Percentiles rank a stretch among this genome's conserved stretches.
Conservation (phyloP, 495 filamentous ascomycete species). For the Penicillium pulvis region DNA sequence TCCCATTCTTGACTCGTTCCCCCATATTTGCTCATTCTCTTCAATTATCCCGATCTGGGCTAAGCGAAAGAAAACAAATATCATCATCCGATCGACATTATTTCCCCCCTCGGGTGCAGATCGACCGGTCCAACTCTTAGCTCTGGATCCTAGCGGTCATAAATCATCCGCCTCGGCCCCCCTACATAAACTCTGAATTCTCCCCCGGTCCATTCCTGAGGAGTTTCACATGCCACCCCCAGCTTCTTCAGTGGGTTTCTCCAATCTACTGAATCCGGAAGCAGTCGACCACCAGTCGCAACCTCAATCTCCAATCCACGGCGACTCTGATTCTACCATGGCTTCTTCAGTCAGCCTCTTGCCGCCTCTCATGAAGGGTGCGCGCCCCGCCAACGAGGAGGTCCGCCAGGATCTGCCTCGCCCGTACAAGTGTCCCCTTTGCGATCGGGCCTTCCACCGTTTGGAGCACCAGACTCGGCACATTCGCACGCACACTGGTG, state of each 20-base stretch:
- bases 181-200: conserved; percentile 18
- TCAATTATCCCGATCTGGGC: conserved; percentile 1
- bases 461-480: conserved; percentile 97
- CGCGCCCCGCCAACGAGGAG: conserved; percentile 60
- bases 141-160: conserved; percentile 29
- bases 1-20: conserved; percentile 23
- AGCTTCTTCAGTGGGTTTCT: conserved; percentile 73
- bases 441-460: conserved; percentile 98
- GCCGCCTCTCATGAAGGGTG: conserved; percentile 66
- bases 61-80: background rate
- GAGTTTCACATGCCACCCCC: conserved; percentile 71
- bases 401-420: conserved; percentile 80
- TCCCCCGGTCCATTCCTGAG: conserved; percentile 16
- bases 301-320: conserved; percentile 22
- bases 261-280: conserved; percentile 72
- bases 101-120: conserved; percentile 31
- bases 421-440: conserved; percentile 97
- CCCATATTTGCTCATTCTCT: conserved; percentile 26
- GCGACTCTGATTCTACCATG: conserved; percentile 58
- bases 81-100: conserved; percentile 10
- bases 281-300: conserved; percentile 28
- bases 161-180: conserved; percentile 29
- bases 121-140: conserved; percentile 33
- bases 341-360: conserved; percentile 68
- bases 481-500: conserved; percentile 96